phyloP scores from a whole-genome alignment of 2,329 filamentous ascomycete genomes.

The Hymenoscyphus fructigenus region DNA sequence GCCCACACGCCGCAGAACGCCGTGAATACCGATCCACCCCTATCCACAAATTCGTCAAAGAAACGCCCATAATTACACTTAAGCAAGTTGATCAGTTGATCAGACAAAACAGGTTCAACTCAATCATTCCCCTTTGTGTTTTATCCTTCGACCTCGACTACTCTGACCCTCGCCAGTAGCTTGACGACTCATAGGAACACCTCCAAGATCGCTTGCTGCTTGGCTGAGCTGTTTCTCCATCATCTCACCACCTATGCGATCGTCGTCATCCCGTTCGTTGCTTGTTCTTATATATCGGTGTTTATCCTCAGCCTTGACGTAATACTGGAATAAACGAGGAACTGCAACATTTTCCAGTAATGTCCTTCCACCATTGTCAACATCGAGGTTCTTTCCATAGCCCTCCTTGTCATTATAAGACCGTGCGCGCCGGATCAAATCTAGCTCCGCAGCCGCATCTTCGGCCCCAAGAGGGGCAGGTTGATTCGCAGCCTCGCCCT shows the following conservation, averaged over 20 bases:
- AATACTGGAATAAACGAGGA: constrained; percentile 23
- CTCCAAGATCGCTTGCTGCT: constrained; percentile 18
- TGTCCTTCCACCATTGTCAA: constrained; percentile 30
- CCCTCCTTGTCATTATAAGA: constrained; percentile 34
- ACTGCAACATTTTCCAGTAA: constrained; percentile 28
- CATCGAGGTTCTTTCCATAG: constrained; percentile 33
- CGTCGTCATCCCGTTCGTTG: constrained; percentile 16
- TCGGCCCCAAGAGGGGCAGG: constrained; percentile 27
- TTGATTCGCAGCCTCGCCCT: constrained; percentile 24
- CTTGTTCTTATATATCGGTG: constrained; percentile 8
- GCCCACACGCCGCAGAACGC: neutral
- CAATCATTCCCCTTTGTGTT: constrained; percentile 29
- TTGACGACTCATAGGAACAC: constrained; percentile 16
- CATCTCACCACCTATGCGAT: constrained; percentile 12
- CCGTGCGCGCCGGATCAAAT: constrained; percentile 32
- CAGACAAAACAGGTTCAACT: neutral
- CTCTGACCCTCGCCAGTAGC: constrained; percentile 20
- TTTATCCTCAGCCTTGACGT: constrained; percentile 21
- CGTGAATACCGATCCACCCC: neutral
- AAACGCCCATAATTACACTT: constrained; percentile 6
- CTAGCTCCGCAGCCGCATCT: constrained; percentile 33
- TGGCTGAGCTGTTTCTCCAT: constrained; percentile 22
- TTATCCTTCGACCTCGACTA: constrained; percentile 26
- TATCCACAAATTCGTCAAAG: neutral
- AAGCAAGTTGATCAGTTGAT: neutral